Evolutionary conservation across 2,329 filamentous ascomycete genomes (phyloP), one percentile per base, ranked within the genome.

Genomic region (Truncatella angustata): DNA sequence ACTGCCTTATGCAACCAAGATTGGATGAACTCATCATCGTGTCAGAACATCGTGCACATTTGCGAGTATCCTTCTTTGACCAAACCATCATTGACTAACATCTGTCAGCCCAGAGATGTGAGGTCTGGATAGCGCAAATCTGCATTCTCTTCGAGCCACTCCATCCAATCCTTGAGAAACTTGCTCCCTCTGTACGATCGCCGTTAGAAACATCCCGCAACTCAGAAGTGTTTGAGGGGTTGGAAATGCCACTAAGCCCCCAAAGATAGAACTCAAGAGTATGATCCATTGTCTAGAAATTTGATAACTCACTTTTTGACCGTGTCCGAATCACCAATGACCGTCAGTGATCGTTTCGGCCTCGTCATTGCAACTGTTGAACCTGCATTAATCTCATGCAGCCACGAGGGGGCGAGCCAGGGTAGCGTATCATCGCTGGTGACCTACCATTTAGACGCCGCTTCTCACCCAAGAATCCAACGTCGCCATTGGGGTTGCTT

Each of bases 261-360:
- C 47, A 36, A 46, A 44, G 42, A 46, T 53, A 50, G 40, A 45
- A 39, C 16, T n/a, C 20, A 16, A 36, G 39, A 30, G 32, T 34
- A 21, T 43, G 45, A 49, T 44, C 21, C 12, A 28, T 18, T 9
- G 35, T 20, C 20, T n/a, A 20, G 28, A 23, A 43, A 52, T 49
- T 58, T 43, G 39, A 54, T 54, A 54, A 84, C 89, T 81, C 77
- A 96, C 89, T 82, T 85, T 70, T 87, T 86, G 51, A 96, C 90
- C 3, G 93, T 97, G 68, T 97, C 94, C 54, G 91, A 94, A 70
- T 99, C 94, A 40, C 93, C 94, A 63, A 97, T 87, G 16, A 99
- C 81, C 56, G 90, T 94, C 39, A 99, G 77, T 66, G 94, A 93
- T 60, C 94, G 83, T 73, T 89, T 93, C 5, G 94, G 91, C 59